Base-by-base conservation (phyloP, 2,329 filamentous ascomycete species). In the Fusarium vanettenii region DNA sequence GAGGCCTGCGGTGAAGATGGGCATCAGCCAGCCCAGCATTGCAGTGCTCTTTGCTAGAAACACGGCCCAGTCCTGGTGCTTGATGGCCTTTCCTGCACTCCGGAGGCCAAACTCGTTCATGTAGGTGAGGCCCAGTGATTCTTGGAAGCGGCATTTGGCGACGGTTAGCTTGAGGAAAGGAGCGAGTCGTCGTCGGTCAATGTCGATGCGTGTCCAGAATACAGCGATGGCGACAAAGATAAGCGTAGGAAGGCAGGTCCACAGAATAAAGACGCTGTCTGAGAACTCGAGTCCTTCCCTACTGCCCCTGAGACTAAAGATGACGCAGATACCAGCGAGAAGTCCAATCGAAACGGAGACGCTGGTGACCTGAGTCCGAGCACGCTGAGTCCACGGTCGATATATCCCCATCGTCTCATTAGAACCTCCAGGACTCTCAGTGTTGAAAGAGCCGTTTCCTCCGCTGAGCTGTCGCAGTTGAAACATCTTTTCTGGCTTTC, bases 21-120 rank as follows among this genome's bases (percentile, higher is more conserved):
- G 79, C 73, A 77, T 73, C 55, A 79, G 22, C 77, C 77, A 79
- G n/a, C 76, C 79, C n/a, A 79, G 67, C 33, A 80, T 73, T 5
- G 76, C 69, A 27, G 73, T 75, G 22, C 60, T 69, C 48, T 77
- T 80, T n/a, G 74, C 76, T 25, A 77, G 64, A 41, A 80, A 74
- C n/a, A 80, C 79, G 5, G 71, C 68, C 79, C 79, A 80, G 41
- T 79, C 76, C 27, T 75, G 74, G 18, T 74, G 67, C 27, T 60
- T 75, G 55, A 77, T 72, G 8, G 79, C 67, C 66, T 80, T 80
- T 39, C 66, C 72, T 16, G 63, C 61, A 1, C 79, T 80, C n/a
- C 57, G 33, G 1, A 80, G 25, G 1, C 77, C 78, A 39, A 80
- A 75, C 18, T 80, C 79, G 48, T 80, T 80, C 68, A 78, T 78